A percentile compares a stretch with the other conserved stretches of the same genome.
These are phyloP conservation scores for Cryptosporidium ryanae DNA, from an alignment of 169 alveolate species.

Conservation along the genomic window DNA sequence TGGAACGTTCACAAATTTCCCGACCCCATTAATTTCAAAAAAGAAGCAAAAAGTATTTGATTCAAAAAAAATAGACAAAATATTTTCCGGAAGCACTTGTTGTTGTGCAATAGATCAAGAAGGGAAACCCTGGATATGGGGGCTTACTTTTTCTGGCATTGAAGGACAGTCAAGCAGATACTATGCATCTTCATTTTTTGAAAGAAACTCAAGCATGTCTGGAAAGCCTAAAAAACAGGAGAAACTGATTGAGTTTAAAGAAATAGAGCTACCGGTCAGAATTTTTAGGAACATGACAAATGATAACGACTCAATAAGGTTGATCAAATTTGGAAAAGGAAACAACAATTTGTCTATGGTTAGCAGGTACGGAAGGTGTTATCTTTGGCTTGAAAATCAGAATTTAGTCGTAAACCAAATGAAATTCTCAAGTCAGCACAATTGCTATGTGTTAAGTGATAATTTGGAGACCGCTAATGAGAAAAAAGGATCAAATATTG, in stretches of 20 bases:
- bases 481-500: not conserved
- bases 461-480: not conserved
- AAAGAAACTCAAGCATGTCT: not conserved
- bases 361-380: constrained; percentile 41
- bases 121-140: constrained; percentile 75
- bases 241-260: not conserved
- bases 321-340: constrained; percentile 54
- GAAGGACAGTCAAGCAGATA: not conserved
- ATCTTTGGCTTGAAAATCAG: constrained; percentile 48
- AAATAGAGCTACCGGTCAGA: constrained; percentile 34
- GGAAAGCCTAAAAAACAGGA: not conserved
- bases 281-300: constrained; percentile 53
- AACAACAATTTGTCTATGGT: constrained; percentile 53
- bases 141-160: constrained; percentile 32
- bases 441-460: constrained; percentile 23
- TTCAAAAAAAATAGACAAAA: constrained; percentile 10
- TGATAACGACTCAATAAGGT: constrained; percentile 34
- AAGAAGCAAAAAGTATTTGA: constrained; percentile 2
- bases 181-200: not conserved
- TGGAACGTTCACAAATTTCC: not conserved
- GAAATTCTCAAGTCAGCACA: constrained; percentile 22
- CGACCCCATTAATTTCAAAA: constrained; percentile 48
- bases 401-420: constrained; percentile 20
- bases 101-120: constrained; percentile 67
- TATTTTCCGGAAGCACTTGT: constrained; percentile 35